phyloP scores from a whole-genome alignment of 2,329 filamentous ascomycete species.

The Apiospora marii region DNA sequence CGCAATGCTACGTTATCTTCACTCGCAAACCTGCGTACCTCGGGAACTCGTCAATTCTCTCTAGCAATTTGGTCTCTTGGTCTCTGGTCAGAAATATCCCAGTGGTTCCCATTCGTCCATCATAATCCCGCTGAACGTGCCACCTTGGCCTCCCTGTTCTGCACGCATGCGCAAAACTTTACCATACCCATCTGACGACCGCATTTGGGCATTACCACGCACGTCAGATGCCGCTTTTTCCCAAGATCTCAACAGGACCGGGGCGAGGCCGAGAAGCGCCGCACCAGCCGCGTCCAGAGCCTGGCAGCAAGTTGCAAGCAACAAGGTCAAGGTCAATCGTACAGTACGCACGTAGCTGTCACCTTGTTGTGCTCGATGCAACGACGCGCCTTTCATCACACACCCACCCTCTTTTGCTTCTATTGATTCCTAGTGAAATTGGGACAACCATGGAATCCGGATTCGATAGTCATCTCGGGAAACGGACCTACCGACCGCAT shows the following conservation, averaged over 20 bases:
- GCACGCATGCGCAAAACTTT: not conserved
- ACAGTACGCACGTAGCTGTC: not conserved
- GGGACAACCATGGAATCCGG: not conserved
- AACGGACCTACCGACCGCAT: not conserved
- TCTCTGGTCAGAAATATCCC: not conserved
- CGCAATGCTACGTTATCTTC: conserved; percentile 4
- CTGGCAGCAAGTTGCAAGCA: not conserved
- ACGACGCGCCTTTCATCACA: not conserved
- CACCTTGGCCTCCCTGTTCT: not conserved
- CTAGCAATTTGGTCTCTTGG: not conserved
- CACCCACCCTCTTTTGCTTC: not conserved
- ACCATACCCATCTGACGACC: not conserved
- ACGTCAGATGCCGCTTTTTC: conserved; percentile 1
- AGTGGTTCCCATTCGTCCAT: not conserved
- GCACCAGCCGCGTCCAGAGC: conserved; percentile 2
- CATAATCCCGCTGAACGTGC: not conserved
- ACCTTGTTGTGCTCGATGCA: not conserved
- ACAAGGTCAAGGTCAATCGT: not conserved
- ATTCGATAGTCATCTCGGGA: not conserved
- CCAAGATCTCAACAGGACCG: not conserved
- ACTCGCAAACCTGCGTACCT: not conserved
- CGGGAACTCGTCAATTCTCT: not conserved
- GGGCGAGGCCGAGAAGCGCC: not conserved
- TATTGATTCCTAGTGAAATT: conserved; percentile 16
- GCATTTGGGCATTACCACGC: not conserved